Evolutionary conservation across 192 early-diverging fungal species (phyloP), one percentile per base, ranked within the genome.

Genomic region (Paraglomus brasilianum): DNA sequence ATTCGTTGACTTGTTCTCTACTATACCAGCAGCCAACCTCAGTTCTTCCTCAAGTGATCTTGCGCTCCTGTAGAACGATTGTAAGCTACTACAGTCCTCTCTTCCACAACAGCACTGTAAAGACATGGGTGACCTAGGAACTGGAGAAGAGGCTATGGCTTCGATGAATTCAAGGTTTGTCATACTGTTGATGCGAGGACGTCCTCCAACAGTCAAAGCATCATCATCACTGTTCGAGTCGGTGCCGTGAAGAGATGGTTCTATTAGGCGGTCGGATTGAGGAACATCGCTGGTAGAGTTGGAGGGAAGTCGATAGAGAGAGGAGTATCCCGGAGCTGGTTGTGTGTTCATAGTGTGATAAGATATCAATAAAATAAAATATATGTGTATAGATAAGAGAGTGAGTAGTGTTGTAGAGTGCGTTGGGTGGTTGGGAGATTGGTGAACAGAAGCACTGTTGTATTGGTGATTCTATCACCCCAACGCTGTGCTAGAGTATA

Each of bases 1-100:
- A 30, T 30, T 30, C 30, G 30, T 30, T 1, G 30, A 30, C 30
- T 30, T 30, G 30, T 30, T 30, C 30, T 30, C 30, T 30, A 30
- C 30, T 30, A 30, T 30, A 81, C 80, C 80, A 68, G 75, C 77
- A 65, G 80, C 80, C 30, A 81, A 58, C 22, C 80, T 51, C 19
- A 74, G 64, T 30, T 79, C 72, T 13, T 57, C 51, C 72, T 81
- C 80, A 9, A 77, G 36, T 52, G 76, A 77, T 40, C 53, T 51
- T 11, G 62, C 21, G 47, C 21, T 72, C 0, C 43, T 10, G 4
- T 45, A 40, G 60, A 71, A 72, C 2, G 24, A 19, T 24, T 17
- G 14, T 5, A 59, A 45, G 36, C 59, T 72, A 2, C n/a, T 40
- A 60, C 74, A 75, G 15, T 66, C 40, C 10, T 59, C 47, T 44